Percentiles rank a stretch among this genome's conserved stretches.
Evolutionary conservation across 73 alveolate genomes (phyloP).

Genomic region (Paramecium tetraurelia): DNA sequence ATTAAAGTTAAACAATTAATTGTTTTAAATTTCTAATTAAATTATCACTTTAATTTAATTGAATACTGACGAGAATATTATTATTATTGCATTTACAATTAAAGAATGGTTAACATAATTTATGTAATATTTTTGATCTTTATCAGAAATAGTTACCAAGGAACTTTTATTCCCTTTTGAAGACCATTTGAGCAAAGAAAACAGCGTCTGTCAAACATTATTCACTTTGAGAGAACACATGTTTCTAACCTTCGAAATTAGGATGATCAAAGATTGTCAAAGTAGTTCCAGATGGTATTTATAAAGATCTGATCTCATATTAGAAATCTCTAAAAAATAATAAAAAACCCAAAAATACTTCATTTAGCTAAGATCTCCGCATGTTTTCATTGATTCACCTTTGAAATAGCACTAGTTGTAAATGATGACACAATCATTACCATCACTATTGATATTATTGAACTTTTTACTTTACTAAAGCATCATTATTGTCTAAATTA

Average conservation of each 20-base stretch:
- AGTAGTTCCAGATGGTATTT: constrained; percentile 34
- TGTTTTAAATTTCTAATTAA: background rate
- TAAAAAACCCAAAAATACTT: background rate
- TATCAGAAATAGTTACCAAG: constrained; percentile 31
- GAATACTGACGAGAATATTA: background rate
- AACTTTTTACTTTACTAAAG: background rate
- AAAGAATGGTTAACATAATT: background rate
- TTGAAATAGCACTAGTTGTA: constrained; percentile 2
- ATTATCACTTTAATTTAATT: background rate
- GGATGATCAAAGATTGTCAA: constrained; percentile 38
- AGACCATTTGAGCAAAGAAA: constrained; percentile 6
- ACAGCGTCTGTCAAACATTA: constrained; percentile 25
- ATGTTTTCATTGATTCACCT: constrained; percentile 18
- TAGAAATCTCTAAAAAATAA: background rate
- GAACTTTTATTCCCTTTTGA: background rate
- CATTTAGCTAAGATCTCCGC: constrained; percentile 26
- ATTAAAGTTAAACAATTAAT: background rate
- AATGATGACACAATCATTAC: background rate
- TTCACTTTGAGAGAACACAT: constrained; percentile 34
- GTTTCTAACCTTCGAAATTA: constrained; percentile 28
- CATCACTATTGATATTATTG: background rate
- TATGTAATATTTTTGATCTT: background rate
- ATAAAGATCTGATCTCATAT: constrained; percentile 23
- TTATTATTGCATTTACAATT: background rate
- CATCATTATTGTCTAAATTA: background rate